Conservation (phyloP, 73 alveolate species). For the Paramecium sonneborni region DNA sequence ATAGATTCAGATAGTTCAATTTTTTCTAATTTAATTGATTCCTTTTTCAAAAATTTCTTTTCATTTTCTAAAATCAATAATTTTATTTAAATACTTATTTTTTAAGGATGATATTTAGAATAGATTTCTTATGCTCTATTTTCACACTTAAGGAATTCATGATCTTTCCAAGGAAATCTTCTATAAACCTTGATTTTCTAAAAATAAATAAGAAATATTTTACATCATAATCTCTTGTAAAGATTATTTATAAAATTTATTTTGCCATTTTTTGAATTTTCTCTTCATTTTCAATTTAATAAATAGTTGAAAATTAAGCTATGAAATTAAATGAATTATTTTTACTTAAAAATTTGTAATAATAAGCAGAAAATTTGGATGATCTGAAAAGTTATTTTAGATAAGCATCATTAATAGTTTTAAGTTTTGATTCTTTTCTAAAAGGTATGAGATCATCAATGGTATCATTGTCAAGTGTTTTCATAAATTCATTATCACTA, state of each 20-base stretch:
- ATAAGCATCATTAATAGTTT: conserved; percentile 36
- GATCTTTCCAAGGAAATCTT: conserved; percentile 57
- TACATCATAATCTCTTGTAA: conserved; percentile 22
- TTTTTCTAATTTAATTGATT: not conserved
- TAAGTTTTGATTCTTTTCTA: conserved; percentile 44
- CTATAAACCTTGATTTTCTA: conserved; percentile 28
- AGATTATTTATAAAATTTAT: not conserved
- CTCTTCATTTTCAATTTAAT: not conserved
- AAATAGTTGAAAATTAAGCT: not conserved
- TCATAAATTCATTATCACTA: conserved; percentile 7
- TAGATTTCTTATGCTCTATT: conserved; percentile 33
- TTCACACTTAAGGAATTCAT: conserved; percentile 22
- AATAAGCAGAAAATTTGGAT: not conserved
- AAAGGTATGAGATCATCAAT: conserved; percentile 44
- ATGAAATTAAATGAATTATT: not conserved
- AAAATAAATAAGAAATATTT: not conserved
- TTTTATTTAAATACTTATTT: not conserved
- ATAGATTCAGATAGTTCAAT: conserved; percentile 21
- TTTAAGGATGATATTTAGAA: not conserved
- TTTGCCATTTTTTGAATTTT: conserved; percentile 34
- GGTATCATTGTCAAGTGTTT: not conserved
- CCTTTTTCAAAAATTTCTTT: conserved; percentile 2
- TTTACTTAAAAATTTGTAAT: not conserved
- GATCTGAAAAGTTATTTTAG: conserved; percentile 5
- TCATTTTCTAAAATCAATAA: not conserved